Conservation (phyloP, 2,329 filamentous ascomycete species). For the Xylariaceae sp. region DNA sequence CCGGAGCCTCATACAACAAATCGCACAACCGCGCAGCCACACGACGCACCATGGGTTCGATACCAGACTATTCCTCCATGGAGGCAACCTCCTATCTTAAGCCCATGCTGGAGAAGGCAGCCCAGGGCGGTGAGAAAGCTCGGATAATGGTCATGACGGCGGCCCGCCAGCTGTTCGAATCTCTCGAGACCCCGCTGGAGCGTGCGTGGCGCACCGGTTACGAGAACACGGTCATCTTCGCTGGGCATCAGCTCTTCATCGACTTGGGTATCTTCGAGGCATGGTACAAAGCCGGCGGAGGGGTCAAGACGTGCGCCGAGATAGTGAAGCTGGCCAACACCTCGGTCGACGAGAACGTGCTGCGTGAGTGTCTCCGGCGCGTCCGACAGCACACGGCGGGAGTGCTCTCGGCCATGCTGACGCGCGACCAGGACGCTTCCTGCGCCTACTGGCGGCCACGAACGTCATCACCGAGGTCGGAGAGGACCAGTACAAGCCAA, state of each 20-base stretch:
- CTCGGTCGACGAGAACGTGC: conserved; percentile 14
- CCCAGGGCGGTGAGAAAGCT: too few relatives aligned
- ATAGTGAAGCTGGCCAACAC: conserved; percentile 9
- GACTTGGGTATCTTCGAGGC: conserved; percentile 17
- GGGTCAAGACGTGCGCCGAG: conserved; percentile 10
- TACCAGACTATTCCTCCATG: too few relatives aligned
- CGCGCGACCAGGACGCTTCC: conserved; percentile 3
- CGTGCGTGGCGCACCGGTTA: too few relatives aligned
- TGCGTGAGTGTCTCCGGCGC: conserved; percentile 10
- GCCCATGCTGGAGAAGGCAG: too few relatives aligned
- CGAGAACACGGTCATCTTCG: conserved; percentile 13
- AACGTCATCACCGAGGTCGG: not conserved
- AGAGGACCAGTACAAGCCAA: not conserved
- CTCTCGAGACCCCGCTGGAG: too few relatives aligned
- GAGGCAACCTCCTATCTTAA: too few relatives aligned
- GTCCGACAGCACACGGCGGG: not conserved
- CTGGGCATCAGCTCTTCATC: conserved; percentile 11
- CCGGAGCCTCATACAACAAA: too few relatives aligned
- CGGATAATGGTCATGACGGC: too few relatives aligned
- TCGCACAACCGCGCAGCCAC: too few relatives aligned
- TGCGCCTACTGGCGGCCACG: not conserved
- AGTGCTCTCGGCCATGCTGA: not conserved
- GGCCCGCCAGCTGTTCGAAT: too few relatives aligned
- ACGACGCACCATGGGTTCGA: too few relatives aligned
- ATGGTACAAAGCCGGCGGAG: conserved; percentile 13